Conservation (phyloP, 352 stramenopile genomes). For the Pythium aquatile region DNA sequence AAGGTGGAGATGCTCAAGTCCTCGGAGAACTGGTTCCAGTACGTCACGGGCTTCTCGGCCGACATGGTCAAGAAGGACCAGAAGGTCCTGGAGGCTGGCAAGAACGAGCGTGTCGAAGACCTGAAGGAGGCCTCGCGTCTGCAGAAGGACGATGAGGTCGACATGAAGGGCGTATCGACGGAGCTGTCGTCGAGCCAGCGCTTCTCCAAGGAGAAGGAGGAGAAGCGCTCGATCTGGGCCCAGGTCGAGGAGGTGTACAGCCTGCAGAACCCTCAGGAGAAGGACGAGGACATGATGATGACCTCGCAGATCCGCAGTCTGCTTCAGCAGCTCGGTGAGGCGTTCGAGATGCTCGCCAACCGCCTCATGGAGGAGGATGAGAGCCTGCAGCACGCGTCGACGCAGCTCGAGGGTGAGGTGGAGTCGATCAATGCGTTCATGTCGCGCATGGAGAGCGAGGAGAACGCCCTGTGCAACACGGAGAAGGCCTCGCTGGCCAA, state of each 20-base stretch:
- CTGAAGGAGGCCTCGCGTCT: conserved; percentile 78
- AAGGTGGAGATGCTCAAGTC: conserved; percentile 91
- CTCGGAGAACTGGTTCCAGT: conserved; percentile 88
- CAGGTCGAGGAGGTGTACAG: conserved; percentile 85
- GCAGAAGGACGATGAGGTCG: conserved; percentile 79
- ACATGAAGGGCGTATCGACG: conserved; percentile 72
- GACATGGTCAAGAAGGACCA: conserved; percentile 85
- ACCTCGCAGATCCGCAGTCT: conserved; percentile 86
- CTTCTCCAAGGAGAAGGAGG: conserved; percentile 70
- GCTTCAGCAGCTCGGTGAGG: conserved; percentile 81
- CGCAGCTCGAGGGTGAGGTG: conserved; percentile 80
- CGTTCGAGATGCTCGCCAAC: conserved; percentile 89
- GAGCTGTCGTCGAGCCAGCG: conserved; percentile 61
- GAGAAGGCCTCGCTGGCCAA: conserved; percentile 86
- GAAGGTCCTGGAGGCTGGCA: conserved; percentile 71
- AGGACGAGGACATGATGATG: conserved; percentile 92
- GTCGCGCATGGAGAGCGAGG: conserved; percentile 88
- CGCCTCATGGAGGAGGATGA: conserved; percentile 83
- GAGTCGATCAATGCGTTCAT: conserved; percentile 89
- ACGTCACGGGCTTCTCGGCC: conserved; percentile 70
- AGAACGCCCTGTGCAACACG: conserved; percentile 75
- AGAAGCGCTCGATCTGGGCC: conserved; percentile 85
- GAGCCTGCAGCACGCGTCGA: conserved; percentile 78
- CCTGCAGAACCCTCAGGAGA: conserved; percentile 79
- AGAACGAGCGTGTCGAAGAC: conserved; percentile 65